Conservation (phyloP, 805 yeast genomes). For the Myxozyma udenii region DNA sequence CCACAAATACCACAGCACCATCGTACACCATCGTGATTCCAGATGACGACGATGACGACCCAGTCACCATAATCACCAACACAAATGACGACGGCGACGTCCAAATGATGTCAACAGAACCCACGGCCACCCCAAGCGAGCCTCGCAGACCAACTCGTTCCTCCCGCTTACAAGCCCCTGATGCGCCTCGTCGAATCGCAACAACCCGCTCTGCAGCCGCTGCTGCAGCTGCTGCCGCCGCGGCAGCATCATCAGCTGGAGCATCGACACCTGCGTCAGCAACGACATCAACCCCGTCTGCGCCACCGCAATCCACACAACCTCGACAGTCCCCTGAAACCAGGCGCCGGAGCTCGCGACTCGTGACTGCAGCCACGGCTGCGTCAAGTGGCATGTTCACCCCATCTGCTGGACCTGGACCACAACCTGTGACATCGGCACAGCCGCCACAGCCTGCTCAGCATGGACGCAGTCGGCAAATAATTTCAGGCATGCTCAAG, state of each 20-base stretch:
- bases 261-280: constrained; percentile 15
- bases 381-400: background rate
- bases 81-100: constrained; percentile 6
- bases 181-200: constrained; percentile 15
- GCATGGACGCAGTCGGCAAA: background rate
- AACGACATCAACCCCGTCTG: background rate
- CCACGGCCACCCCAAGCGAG: background rate
- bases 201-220: constrained; percentile 2
- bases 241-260: constrained; percentile 7
- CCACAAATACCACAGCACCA: background rate
- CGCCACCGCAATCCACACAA: background rate
- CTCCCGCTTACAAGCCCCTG: constrained; percentile 11
- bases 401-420: background rate
- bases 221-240: constrained; percentile 2
- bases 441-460: background rate
- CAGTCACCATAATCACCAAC: too few species aligned
- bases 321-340: background rate
- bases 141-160: constrained; percentile 2
- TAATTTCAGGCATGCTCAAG: background rate
- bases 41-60: too few species aligned
- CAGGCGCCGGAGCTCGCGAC: constrained; percentile 4
- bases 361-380: background rate
- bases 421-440: background rate
- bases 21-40: background rate
- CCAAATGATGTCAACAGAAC: background rate